Evolutionary conservation across 345 rosid species (phyloP).

Genomic region (Citrus inodora): DNA sequence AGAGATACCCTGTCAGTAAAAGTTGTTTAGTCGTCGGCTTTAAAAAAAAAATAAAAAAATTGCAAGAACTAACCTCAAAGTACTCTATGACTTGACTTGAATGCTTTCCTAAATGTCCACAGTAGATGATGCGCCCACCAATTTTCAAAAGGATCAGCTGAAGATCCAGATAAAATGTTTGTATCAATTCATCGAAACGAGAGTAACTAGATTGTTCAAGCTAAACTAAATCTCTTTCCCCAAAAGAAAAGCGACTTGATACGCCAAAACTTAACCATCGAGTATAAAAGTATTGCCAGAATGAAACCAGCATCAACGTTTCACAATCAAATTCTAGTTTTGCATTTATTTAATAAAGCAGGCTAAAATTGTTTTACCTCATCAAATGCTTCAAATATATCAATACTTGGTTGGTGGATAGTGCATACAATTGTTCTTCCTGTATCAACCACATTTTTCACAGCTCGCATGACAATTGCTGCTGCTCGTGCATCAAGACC

Average conservation of each 20-base stretch:
- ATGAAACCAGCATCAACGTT: background rate
- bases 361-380: conserved; percentile 39
- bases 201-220: too few relatives aligned
- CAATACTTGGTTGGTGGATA: conserved; percentile 84
- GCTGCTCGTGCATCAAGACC: conserved; percentile 91
- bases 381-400: conserved; percentile 81
- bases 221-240: too few relatives aligned
- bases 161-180: background rate
- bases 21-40: background rate
- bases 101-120: conserved; percentile 60
- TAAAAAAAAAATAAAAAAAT: background rate
- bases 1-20: conserved; percentile 37
- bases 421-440: conserved; percentile 86
- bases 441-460: conserved; percentile 68
- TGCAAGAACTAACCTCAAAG: conserved; percentile 51
- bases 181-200: too few relatives aligned
- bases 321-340: background rate
- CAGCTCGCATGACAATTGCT: conserved; percentile 80
- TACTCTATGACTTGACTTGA: conserved; percentile 58
- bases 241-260: too few relatives aligned
- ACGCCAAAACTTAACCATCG: background rate
- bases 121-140: conserved; percentile 68
- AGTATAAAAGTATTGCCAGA: background rate
- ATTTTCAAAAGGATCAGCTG: conserved; percentile 69
- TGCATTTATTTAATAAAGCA: background rate